A percentile compares a stretch with the other conserved stretches of the same genome.
phyloP scores from a whole-genome alignment of 2,329 filamentous ascomycete species.

The Scedosporium minutisporum region DNA sequence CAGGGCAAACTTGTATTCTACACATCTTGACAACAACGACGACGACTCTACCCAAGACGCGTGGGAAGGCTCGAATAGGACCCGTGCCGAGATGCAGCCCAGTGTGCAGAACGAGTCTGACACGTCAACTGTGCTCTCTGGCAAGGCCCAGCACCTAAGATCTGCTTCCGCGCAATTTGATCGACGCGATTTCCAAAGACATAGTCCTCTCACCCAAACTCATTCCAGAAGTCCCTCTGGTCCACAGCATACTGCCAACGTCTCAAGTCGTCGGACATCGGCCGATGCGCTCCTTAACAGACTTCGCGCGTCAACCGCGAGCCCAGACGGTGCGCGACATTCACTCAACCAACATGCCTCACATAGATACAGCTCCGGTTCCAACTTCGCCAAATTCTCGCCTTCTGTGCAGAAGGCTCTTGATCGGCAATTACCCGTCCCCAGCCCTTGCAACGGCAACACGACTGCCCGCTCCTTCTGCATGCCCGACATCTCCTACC shows the following conservation, averaged over 20 bases:
- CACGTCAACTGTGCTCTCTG: conserved; percentile 31
- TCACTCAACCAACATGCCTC: background rate
- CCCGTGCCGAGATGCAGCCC: conserved; percentile 42
- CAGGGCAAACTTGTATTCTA: conserved; percentile 31
- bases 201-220: conserved; percentile 27
- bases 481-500: conserved; percentile 42
- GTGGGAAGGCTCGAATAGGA: conserved; percentile 29
- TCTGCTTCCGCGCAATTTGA: conserved; percentile 17
- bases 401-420: background rate
- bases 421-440: conserved; percentile 12
- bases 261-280: conserved; percentile 9
- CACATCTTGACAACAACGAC: conserved; percentile 21
- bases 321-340: background rate
- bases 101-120: conserved; percentile 44
- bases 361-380: background rate
- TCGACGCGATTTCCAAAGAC: conserved; percentile 19
- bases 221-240: conserved; percentile 21
- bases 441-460: conserved; percentile 23
- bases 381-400: background rate
- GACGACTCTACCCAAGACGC: conserved; percentile 33
- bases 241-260: conserved; percentile 6
- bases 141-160: conserved; percentile 22
- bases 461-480: conserved; percentile 43
- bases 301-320: conserved; percentile 1
- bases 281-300: conserved; percentile 8